Conservation (phyloP, 75 land plant species). For the Pinus albicaulis region DNA sequence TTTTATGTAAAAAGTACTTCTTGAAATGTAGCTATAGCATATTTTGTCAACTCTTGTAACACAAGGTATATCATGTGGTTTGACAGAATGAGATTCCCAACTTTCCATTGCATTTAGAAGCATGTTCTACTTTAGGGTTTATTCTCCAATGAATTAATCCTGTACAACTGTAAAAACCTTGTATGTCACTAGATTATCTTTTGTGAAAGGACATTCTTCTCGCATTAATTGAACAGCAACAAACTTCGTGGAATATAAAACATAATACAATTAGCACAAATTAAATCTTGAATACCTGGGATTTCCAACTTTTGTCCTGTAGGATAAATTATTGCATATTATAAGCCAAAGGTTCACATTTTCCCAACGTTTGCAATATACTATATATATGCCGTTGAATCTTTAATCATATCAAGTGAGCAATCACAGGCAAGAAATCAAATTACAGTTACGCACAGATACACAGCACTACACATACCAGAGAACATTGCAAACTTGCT, state of each 20-base stretch:
- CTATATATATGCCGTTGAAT: not conserved
- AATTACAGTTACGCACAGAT: not conserved
- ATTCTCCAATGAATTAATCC: not conserved
- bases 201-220: not conserved
- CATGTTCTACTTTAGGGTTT: not conserved
- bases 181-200: too few relatives aligned
- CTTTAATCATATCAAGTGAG: not conserved
- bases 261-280: not conserved
- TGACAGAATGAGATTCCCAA: not conserved
- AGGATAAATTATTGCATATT: too few relatives aligned
- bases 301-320: not conserved
- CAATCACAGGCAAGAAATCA: not conserved
- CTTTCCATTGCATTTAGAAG: not conserved
- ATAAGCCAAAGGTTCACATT: too few relatives aligned
- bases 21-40: not conserved
- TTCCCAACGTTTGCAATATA: too few relatives aligned
- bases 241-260: not conserved
- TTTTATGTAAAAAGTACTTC: not conserved
- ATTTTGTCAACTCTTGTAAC: not conserved
- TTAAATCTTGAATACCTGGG: not conserved
- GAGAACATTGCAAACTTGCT: conserved; percentile 24
- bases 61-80: not conserved
- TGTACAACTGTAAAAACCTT: not conserved
- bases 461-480: conserved; percentile 14
- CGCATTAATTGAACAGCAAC: not conserved